Base-by-base conservation (phyloP, 352 stramenopile species). In the Thalassiosira hispida region DNA sequence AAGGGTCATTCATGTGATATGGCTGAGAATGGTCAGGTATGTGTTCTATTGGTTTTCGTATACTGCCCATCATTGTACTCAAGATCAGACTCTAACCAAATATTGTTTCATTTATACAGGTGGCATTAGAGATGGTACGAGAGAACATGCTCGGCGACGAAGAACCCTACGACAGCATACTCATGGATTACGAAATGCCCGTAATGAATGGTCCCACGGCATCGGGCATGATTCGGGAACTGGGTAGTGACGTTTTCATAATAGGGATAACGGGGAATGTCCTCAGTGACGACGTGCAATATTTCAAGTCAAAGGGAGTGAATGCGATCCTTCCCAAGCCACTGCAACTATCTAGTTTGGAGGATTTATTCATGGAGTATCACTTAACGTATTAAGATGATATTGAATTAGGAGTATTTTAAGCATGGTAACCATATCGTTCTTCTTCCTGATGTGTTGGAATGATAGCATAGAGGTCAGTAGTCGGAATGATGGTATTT, bases 111-210 rank as follows among this genome's bases (percentile, higher is more conserved):
- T 38, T 38, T 38, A 3, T 38, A 20, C 31, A 75, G 23, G 23
- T 60, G 38, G 66, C 66, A 1, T 18, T 67, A 7, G 38, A 75
- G 22, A 60, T 60, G 55, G 42, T 75, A 12, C 52, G 46, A 35
- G 38, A 75, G 12, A 78, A 25, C 22, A 72, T 66, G 60, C 29
- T 7, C 16, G 59, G 51, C 3, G 46, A 62, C 27, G 35, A 63
- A 44, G 25, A 33, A 59, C 40, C 42, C 18, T 86, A 79, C 57
- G 73, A 90, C 51, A 66, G 46, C 25, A 74, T 90, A 20, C 51
- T 90, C 23, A 85, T 90, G 66, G 84, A 91, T 53, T 84, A 68
- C 73, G 73, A 89, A 77, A 91, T 92, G 86, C 84, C 79, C 9
- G 40, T 77, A 12, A 85, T 90, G 81, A 84, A 91, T 74, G 86